Evolutionary conservation across 176 grass and related monocot species (phyloP), one percentile per base, ranked within the genome.

Genomic region (Oryza coarctata): DNA sequence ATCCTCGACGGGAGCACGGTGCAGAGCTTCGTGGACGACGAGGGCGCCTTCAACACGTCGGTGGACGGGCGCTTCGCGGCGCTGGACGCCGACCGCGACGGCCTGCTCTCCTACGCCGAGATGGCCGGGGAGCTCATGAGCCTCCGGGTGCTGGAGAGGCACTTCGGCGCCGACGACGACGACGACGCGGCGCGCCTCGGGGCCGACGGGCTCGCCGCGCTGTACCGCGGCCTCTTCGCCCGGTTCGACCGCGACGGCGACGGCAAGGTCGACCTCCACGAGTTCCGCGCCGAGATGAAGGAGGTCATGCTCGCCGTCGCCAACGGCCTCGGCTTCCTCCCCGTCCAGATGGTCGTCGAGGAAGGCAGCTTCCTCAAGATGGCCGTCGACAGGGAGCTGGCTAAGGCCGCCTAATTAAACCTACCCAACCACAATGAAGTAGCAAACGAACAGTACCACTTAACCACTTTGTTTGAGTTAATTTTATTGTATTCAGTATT

Each of bases 341-440:
- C 92, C 17, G 83, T 94, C 41, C 92, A 94, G 74, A 94, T 94
- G 88, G 88, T 94, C 57, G 75, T 91, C 18, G 86, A 94, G 75
- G 88, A 94, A 47, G 92, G 86, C 75, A 94, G 92, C 83, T 94
- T 94, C 68, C 86, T 94, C 41, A 94, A 90, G 75, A 52, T 58
- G 9, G 88, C 91, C 30, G 69, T 94, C 57, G 91, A 94, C 50
- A 88, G 85, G 77, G 91, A 90, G 82, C 41, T 82, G 62, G 75
- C 86, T 3, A 79, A 62, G n/a, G 78, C 77, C 1, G 67, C 77
- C 9, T 73, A 11, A 70, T 35, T 50, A 14, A 45, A 45, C 43
- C 2, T 45, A 45, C 47, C 20, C 60, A 27, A 31, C 6, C 28
- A 35, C 70, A 45, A 1, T 39, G 43, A 45, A 39, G 9, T 39